These are phyloP conservation scores for Saksenaea vasiformis DNA, from an alignment of 371 early-diverging fungal species.

Conservation along the genomic window DNA sequence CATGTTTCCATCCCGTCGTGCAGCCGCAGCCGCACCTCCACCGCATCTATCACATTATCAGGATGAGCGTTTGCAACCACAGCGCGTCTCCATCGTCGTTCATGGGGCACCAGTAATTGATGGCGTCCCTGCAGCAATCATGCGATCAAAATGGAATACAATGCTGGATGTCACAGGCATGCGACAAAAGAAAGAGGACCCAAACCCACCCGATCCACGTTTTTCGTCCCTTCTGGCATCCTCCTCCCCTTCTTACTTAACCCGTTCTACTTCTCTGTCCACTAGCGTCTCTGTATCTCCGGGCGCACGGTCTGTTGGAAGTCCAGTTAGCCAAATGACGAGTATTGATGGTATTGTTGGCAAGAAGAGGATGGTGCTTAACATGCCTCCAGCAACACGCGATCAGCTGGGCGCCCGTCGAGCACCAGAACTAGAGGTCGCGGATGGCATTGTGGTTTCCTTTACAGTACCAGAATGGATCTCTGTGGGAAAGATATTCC, in stretches of 20 bases:
- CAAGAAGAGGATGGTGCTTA: slow-evolving; percentile 19
- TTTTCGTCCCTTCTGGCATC: slow-evolving; percentile 22
- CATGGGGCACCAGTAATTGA: slow-evolving; percentile 58
- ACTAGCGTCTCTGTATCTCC: slow-evolving; percentile 35
- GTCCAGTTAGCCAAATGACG: slow-evolving; percentile 28
- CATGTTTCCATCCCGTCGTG: slow-evolving; percentile 36
- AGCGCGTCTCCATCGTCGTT: slow-evolving; percentile 63
- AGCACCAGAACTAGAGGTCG: slow-evolving; percentile 39
- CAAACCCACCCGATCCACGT: slow-evolving; percentile 24
- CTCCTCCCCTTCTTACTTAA: background rate
- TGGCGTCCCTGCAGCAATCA: slow-evolving; percentile 49
- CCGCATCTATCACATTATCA: slow-evolving; percentile 26
- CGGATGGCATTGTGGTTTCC: slow-evolving; percentile 67
- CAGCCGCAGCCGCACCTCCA: slow-evolving; percentile 15
- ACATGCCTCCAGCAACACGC: background rate
- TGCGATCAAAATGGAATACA: slow-evolving; percentile 72
- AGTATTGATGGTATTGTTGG: slow-evolving; percentile 30
- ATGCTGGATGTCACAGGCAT: slow-evolving; percentile 62
- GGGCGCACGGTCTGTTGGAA: slow-evolving; percentile 42
- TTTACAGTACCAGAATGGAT: slow-evolving; percentile 54
- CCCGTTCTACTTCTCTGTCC: slow-evolving; percentile 16
- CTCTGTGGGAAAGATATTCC: slow-evolving; percentile 65
- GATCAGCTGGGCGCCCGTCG: slow-evolving; percentile 17
- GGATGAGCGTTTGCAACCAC: slow-evolving; percentile 44
- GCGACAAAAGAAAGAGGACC: slow-evolving; percentile 50